Base-by-base conservation (phyloP, 345 rosid genomes). In the Citrus sp. region DNA sequence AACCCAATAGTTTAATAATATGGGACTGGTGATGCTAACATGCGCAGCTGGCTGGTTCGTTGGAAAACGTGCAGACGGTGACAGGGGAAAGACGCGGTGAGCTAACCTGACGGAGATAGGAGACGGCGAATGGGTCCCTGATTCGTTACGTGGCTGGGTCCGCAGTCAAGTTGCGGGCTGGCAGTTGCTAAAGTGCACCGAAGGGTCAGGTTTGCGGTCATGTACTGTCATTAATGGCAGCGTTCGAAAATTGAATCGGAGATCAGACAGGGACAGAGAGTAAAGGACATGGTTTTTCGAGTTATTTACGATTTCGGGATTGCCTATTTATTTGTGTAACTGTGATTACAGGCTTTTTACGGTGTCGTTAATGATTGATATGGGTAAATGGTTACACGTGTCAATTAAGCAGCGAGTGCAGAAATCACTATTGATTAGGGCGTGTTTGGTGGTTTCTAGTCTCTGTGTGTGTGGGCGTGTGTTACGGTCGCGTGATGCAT, bases 41-140 rank as follows among this genome's bases (percentile, higher is more conserved):
- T 79, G 62, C 73, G 54, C 80, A 4, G 68, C 56, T 27, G 71
- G 67, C 75, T 75, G 32, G 42, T 60, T 64, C 7, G 55, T 82
- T 37, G 83, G 79, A 67, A 79, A 77, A 64, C 27, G 76, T 13
- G 68, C 25, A 10, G 80, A 82, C 46, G 67, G 74, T 7, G 85
- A 80, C 85, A 37, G 77, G 13, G 58, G 82, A 74, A 24, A 6
- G 30, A 54, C 59, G 9, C 4, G 16, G n/a, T 30, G 79, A 60
- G 71, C 42, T 37, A 74, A 59, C 74, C 27, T 71, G 82, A 76
- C 78, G 76, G 78, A 69, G 80, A 79, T 75, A n/a, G 37, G 69
- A 35, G 77, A 81, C 80, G 83, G 72, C 64, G 49, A 10, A 22
- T 83, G 81, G 84, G 82, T 51, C 82, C 84, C 46, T 19, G 63